Percentiles rank a stretch among this genome's conserved stretches.
Evolutionary conservation across 306 rosid genomes (phyloP).

Genomic region (Betula pendula): DNA sequence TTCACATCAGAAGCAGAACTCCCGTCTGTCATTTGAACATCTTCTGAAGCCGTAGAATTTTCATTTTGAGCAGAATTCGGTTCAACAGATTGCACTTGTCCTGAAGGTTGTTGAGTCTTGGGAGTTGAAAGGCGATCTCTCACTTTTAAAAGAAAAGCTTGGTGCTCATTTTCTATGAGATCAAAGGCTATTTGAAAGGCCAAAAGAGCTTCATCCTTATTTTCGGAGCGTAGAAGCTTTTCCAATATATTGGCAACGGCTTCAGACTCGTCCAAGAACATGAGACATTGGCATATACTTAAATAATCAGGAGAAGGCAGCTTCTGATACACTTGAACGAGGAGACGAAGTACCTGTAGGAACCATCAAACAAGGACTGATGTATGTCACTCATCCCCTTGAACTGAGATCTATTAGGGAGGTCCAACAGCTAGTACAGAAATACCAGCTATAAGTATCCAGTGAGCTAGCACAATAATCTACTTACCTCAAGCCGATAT

Average conservation of each 20-base stretch:
- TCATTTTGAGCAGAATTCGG: conserved; percentile 58
- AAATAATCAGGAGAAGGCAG: conserved; percentile 94
- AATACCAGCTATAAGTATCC: not conserved
- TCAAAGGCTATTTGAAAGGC: conserved; percentile 96
- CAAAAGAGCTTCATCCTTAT: conserved; percentile 88
- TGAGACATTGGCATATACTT: conserved; percentile 94
- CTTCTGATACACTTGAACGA: conserved; percentile 89
- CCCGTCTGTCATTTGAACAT: conserved; percentile 82
- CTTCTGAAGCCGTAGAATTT: conserved; percentile 52
- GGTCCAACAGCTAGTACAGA: not conserved
- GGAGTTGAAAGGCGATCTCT: conserved; percentile 76
- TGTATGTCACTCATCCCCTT: not conserved
- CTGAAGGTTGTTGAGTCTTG: conserved; percentile 53
- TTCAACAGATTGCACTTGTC: conserved; percentile 46
- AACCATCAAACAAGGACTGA: conserved; percentile 26
- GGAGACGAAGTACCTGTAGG: conserved; percentile 81
- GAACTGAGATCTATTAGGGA: not conserved
- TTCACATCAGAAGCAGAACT: conserved; percentile 40
- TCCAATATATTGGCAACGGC: conserved; percentile 88
- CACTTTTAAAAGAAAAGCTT: conserved; percentile 84
- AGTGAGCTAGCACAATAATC: not conserved
- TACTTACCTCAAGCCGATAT: conserved; percentile 84
- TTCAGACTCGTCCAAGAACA: conserved; percentile 94
- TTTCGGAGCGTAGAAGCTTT: conserved; percentile 83
- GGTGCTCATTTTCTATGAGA: conserved; percentile 94